phyloP scores from a whole-genome alignment of 2,329 filamentous ascomycete genomes.

The Fusarium denticulatum region DNA sequence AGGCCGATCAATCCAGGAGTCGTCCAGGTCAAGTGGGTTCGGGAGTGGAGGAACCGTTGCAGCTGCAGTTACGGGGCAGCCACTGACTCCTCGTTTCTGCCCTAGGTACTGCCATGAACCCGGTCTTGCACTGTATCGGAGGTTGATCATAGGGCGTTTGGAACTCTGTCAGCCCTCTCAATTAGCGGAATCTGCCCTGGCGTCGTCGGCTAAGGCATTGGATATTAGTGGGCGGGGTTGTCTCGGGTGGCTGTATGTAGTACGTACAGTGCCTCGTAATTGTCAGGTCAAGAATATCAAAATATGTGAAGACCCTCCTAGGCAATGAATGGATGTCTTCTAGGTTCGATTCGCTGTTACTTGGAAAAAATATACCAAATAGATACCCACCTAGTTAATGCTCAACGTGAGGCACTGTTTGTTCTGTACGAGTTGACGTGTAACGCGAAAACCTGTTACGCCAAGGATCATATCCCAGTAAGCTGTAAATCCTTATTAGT shows the following conservation, averaged over 20 bases:
- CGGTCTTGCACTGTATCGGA: background rate
- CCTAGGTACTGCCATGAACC: background rate
- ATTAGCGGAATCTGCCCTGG: conserved; percentile 1
- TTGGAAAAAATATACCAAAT: background rate
- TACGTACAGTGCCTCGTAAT: background rate
- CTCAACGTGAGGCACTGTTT: background rate
- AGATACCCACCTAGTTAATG: background rate
- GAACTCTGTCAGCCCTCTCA: conserved; percentile 2
- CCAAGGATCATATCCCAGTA: background rate
- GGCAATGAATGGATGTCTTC: too few relatives aligned
- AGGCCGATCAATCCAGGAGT: background rate
- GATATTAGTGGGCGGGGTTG: background rate
- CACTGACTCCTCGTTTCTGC: conserved; percentile 6
- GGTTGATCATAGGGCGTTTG: conserved; percentile 11
- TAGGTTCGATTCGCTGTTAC: background rate
- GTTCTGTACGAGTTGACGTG: background rate
- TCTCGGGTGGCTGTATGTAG: background rate
- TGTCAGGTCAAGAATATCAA: background rate
- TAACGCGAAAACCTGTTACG: background rate
- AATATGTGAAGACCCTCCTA: background rate
- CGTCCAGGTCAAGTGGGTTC: background rate
- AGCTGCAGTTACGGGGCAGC: background rate
- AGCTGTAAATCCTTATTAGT: background rate
- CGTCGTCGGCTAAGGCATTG: background rate
- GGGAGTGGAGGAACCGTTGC: conserved; percentile 14